These are phyloP conservation scores for Pseudotsuga menziesii DNA, from an alignment of 75 land plant species.

Conservation along the genomic window DNA sequence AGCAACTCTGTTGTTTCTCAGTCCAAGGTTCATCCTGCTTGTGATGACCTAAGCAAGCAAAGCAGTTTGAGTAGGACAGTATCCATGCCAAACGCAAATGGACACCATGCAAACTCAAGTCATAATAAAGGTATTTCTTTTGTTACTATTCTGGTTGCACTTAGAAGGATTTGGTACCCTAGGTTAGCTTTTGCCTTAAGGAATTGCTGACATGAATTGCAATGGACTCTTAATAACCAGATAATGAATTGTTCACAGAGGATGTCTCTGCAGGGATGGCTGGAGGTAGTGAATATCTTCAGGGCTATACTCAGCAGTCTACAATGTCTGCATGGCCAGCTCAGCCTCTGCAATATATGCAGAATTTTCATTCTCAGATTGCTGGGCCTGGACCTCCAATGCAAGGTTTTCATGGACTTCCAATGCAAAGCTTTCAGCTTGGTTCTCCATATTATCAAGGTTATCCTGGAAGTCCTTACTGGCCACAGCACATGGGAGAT, in stretches of 20 bases:
- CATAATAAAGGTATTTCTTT: background rate
- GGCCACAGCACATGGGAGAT: conserved; percentile 13
- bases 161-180: background rate
- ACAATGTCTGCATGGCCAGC: conserved; percentile 57
- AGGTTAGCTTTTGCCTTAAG: background rate
- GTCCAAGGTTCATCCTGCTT: background rate
- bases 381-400: conserved; percentile 2
- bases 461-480: conserved; percentile 32
- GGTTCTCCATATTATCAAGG: conserved; percentile 62
- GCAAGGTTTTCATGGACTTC: conserved; percentile 14
- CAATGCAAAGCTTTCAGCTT: conserved; percentile 27
- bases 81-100: background rate
- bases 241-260: background rate
- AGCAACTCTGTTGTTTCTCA: conserved; percentile 10
- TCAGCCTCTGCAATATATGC: conserved; percentile 35
- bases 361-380: conserved; percentile 35
- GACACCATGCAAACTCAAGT: background rate
- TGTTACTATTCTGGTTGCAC: background rate
- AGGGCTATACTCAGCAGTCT: conserved; percentile 51
- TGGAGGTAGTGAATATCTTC: conserved; percentile 24
- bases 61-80: background rate
- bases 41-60: conserved; percentile 1
- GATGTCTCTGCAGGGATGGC: background rate
- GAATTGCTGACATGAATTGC: background rate
- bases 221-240: background rate